These are phyloP conservation scores for Zygoascus hellenicus DNA, from an alignment of 1,139 yeast genomes.

Conservation along the genomic window DNA sequence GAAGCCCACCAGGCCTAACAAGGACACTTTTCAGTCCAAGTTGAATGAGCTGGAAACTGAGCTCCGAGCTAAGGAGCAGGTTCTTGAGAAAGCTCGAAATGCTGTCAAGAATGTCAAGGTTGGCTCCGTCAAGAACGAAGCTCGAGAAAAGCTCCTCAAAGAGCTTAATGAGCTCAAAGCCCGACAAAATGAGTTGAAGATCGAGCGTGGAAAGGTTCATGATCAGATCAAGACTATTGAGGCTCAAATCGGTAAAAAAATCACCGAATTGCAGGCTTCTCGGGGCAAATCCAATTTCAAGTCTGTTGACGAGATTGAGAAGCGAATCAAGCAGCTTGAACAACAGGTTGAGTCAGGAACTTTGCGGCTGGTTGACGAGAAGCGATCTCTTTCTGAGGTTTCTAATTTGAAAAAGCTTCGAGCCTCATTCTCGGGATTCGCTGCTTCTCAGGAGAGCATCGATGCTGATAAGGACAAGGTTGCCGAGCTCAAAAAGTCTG, in stretches of 20 bases:
- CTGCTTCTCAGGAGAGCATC: constrained; percentile 69
- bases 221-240: constrained; percentile 74
- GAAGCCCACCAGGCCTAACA: constrained; percentile 34
- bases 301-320: constrained; percentile 71
- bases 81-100: constrained; percentile 26
- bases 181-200: constrained; percentile 65
- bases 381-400: constrained; percentile 79
- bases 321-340: constrained; percentile 65
- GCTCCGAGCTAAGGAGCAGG: constrained; percentile 62
- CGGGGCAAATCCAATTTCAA: constrained; percentile 67
- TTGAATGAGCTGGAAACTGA: constrained; percentile 58
- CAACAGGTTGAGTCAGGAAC: constrained; percentile 71
- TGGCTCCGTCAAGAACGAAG: constrained; percentile 37
- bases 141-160: constrained; percentile 58
- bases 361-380: constrained; percentile 87
- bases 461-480: constrained; percentile 77
- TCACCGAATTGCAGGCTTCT: constrained; percentile 64
- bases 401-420: constrained; percentile 73
- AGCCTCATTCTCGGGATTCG: constrained; percentile 72
- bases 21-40: constrained; percentile 53
- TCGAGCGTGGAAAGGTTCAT: constrained; percentile 59
- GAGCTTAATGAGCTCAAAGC: constrained; percentile 61
- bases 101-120: constrained; percentile 26
- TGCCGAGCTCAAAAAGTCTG: constrained; percentile 64
- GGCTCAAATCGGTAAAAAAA: constrained; percentile 65